Evolutionary conservation across 116 monocot species (phyloP).

Genomic region (Dioscorea cayenensis): DNA sequence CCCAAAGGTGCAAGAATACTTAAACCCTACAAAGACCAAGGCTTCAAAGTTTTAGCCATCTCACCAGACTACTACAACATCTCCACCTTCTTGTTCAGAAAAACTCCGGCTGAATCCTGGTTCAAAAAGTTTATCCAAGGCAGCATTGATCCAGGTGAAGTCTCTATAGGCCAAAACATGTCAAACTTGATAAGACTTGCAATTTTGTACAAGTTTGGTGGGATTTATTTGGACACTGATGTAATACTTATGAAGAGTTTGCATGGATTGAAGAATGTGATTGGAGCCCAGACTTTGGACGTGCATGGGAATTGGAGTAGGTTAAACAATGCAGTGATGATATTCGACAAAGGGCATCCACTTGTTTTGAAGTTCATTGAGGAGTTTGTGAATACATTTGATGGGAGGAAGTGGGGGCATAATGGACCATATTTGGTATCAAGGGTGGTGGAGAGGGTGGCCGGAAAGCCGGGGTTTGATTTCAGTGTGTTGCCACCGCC

Average conservation of each 20-base stretch:
- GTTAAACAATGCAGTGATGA: slow-evolving; percentile 81
- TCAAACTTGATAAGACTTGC: slow-evolving; percentile 81
- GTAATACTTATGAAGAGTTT: slow-evolving; percentile 59
- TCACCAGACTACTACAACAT: slow-evolving; percentile 54
- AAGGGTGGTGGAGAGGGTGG: slow-evolving; percentile 42
- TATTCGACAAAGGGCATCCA: slow-evolving; percentile 61
- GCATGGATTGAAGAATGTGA: slow-evolving; percentile 32
- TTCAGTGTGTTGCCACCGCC: slow-evolving; percentile 44
- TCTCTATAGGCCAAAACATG: slow-evolving; percentile 74
- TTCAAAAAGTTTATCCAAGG: slow-evolving; percentile 29
- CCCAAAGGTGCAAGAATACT: slow-evolving; percentile 26
- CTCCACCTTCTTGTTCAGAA: slow-evolving; percentile 35
- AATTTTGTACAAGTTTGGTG: slow-evolving; percentile 72
- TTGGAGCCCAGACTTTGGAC: slow-evolving; percentile 62
- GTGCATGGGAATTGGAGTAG: slow-evolving; percentile 55
- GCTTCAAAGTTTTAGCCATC: slow-evolving; percentile 35
- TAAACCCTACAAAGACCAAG: slow-evolving; percentile 21
- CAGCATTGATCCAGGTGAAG: slow-evolving; percentile 32
- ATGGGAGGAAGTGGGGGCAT: slow-evolving; percentile 79
- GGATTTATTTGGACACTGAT: slow-evolving; percentile 75
- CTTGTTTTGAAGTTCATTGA: slow-evolving; percentile 53
- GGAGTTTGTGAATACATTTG: slow-evolving; percentile 66
- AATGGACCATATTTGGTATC: slow-evolving; percentile 95
- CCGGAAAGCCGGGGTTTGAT: slow-evolving; percentile 12
- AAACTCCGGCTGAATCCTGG: slow-evolving; percentile 63